These are phyloP conservation scores for Paecilomyces sp. DNA, from an alignment of 2,329 filamentous ascomycete genomes.

Conservation along the genomic window DNA sequence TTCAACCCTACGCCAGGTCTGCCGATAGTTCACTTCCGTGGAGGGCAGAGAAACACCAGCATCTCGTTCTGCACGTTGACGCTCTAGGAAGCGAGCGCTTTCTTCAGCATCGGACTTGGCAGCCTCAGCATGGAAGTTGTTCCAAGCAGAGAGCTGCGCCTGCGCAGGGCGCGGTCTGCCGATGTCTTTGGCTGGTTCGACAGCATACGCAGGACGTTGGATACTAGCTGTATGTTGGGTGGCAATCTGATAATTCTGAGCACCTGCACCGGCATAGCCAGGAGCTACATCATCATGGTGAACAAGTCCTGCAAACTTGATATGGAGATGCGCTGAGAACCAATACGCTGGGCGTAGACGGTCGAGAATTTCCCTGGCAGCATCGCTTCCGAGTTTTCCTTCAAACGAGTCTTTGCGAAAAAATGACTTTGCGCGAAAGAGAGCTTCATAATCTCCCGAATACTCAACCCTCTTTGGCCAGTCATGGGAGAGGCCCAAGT, in stretches of 20 bases:
- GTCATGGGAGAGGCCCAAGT: conserved; percentile 89
- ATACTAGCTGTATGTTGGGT: too few species aligned
- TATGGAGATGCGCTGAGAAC: conserved; percentile 92
- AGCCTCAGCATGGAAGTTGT: conserved; percentile 27
- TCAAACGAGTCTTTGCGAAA: conserved; percentile 70
- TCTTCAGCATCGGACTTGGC: conserved; percentile 26
- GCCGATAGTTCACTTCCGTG: conserved; percentile 19
- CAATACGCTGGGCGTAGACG: conserved; percentile 75
- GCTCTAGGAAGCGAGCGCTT: conserved; percentile 17
- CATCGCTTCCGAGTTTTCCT: conserved; percentile 70
- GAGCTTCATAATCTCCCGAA: conserved; percentile 58
- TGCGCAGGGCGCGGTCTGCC: neutral
- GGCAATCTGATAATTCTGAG: too few species aligned
- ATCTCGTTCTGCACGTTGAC: conserved; percentile 6
- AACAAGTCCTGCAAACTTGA: conserved; percentile 67
- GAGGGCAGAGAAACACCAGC: conserved; percentile 3
- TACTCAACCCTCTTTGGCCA: conserved; percentile 84
- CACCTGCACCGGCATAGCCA: neutral
- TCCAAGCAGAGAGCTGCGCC: conserved; percentile 28
- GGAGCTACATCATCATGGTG: conserved; percentile 33
- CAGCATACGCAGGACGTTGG: too few species aligned
- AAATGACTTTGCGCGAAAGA: conserved; percentile 67
- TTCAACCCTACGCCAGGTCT: conserved; percentile 33
- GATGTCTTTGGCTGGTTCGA: neutral
- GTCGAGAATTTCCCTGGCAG: conserved; percentile 74